Evolutionary conservation across 2,329 filamentous ascomycete species (phyloP).

Genomic region (Atkinsonella texensis): DNA sequence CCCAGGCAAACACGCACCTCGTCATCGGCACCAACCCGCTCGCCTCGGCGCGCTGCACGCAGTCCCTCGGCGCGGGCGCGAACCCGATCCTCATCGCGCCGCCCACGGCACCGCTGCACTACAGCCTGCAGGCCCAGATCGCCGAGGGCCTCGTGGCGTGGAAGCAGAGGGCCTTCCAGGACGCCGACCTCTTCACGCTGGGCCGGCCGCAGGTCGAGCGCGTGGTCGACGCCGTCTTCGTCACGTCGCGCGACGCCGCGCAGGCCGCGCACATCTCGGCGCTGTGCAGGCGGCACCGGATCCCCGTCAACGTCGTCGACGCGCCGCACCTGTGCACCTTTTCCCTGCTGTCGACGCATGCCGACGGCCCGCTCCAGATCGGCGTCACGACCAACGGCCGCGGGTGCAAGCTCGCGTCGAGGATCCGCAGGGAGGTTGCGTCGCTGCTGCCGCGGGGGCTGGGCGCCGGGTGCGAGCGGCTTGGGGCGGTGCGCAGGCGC

Average conservation of each 20-base stretch:
- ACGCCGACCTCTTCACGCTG: slow-evolving; percentile 59
- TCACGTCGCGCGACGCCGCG: slow-evolving; percentile 46
- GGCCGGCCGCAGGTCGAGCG: slow-evolving; percentile 68
- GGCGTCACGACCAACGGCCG: slow-evolving; percentile 92
- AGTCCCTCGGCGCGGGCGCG: slow-evolving; percentile 73
- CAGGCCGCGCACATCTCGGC: slow-evolving; percentile 52
- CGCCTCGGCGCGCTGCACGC: slow-evolving; percentile 70
- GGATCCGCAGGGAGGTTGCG: slow-evolving; percentile 80
- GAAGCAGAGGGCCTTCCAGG: slow-evolving; percentile 53
- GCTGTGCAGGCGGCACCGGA: slow-evolving; percentile 66
- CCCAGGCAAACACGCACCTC: slow-evolving; percentile 62
- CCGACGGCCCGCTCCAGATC: slow-evolving; percentile 83
- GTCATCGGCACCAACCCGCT: slow-evolving; percentile 79
- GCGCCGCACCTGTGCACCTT: slow-evolving; percentile 80
- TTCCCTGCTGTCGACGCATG: slow-evolving; percentile 76
- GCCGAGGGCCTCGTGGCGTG: slow-evolving; percentile 55
- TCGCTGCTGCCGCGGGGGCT: slow-evolving; percentile 64
- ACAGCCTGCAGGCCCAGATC: slow-evolving; percentile 48
- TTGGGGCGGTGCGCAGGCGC: slow-evolving; percentile 60
- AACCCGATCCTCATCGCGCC: slow-evolving; percentile 68
- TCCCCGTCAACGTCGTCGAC: slow-evolving; percentile 90
- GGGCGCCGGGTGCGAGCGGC: slow-evolving; percentile 61
- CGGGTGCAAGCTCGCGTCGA: slow-evolving; percentile 84
- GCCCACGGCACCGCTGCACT: slow-evolving; percentile 45
- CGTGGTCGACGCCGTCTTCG: slow-evolving; percentile 86